Evolutionary conservation across 805 yeast species (phyloP), one percentile per base, ranked within the genome.

Genomic region (Yamadazyma nakazawae): DNA sequence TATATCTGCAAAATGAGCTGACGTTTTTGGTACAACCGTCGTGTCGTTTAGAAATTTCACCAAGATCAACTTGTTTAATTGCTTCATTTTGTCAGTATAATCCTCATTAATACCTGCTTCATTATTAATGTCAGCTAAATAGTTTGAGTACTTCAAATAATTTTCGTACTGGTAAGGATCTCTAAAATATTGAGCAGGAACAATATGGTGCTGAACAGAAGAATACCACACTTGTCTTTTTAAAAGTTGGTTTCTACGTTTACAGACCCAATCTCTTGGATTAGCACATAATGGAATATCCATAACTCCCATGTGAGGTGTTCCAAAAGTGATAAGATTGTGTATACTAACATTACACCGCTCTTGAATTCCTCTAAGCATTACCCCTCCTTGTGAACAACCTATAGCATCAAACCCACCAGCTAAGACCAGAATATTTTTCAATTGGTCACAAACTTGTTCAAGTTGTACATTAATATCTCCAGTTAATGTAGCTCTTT

Each of bases 381-480:
- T 81, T n/a, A 87, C 63, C 0, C 96, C 96, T 35, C 96, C 96
- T 59, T 87, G 96, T 0, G 92, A 85, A 54, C 84, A 82, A 5
- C 96, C 96, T 35, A 87, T 72, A 5, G 83, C 87, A 59, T 85
- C 83, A 57, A 85, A 83, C 0, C 91, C 91, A 30, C 63, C 46
- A 1, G 47, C 35, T 7, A 85, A 64, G 45, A 75, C 79, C 0
- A 79, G 66, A 1, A 77, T 68, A 1, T 54, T 54, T 0, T 59
- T 43, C n/a, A 87, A 58, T 49, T 80, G 79, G 5, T 71, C 71
- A 60, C 91, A 85, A 0, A 78, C 88, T 5, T 51, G 48, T 1
- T 72, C 75, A 2, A 87, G 55, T 55, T 86, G 81, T 4, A 65
- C 68, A 52, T 78, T 77, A 19, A 82, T 72, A 52, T 78, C 77